Base-by-base conservation (phyloP, 2,329 filamentous ascomycete species). In the Fusarium newnesense region DNA sequence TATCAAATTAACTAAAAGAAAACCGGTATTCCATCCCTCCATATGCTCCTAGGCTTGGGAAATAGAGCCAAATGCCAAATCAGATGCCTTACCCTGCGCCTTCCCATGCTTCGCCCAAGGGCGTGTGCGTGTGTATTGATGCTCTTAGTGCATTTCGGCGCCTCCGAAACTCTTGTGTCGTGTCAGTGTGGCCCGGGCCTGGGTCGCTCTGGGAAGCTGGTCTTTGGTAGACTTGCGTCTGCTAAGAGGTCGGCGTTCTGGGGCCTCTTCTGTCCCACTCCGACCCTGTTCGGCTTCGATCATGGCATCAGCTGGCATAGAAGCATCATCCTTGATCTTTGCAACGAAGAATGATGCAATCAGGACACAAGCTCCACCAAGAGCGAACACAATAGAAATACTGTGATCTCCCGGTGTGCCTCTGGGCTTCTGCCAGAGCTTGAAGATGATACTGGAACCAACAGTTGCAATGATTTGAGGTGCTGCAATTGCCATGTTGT, bases 401-500 rank as follows among this genome's bases (percentile, higher is more conserved):
- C 94, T 97, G 73, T 93, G 90, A 83, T 98, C 96, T 39, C 94
- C 95, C 1, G 94, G 92, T 9, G 88, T 89, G 9, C 95, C 95
- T 71, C 96, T 88, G 2, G 94, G 94, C 82, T 97, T 97, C 84
- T 98, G 95, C 77, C 96, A 88, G 44, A 92, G 84, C 79, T 90
- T 92, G 85, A 98, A 98, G 70, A 98, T 93, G 67, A 93, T 85
- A 78, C 93, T 95, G 67, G 94, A 96, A 30, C 93, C 90, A 34
- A 98, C 84, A 10, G 95, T 98, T 16, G 96, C 95, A 61, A 98
- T 88, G 69, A 98, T 95, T 80, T 98, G 96, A 4, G 96, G 96
- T 9, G 94, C 91, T 2, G 95, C 94, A 75, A 98, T 93, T 21
- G 95, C 92, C 84, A 98, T 96, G 81, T 98, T 98, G 85, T 98